Base-by-base conservation (phyloP, 2,329 filamentous ascomycete genomes). In the Epicoccum sorghinum region DNA sequence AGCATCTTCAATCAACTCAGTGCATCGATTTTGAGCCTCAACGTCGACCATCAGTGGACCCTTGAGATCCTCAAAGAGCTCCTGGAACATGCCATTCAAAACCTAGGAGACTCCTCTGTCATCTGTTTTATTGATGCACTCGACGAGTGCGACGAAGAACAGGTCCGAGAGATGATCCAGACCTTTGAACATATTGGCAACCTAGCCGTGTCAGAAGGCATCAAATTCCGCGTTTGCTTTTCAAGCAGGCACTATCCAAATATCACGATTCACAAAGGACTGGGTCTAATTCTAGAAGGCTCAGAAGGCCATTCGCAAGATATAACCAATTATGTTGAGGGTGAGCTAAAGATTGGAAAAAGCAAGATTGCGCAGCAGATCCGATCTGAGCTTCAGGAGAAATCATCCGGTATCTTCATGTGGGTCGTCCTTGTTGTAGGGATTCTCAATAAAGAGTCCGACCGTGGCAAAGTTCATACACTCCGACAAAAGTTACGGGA, bases 91-190 rank as follows among this genome's bases (percentile, higher is more conserved):
- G 32, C 32, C 1, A n/a, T 33, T 2, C n/a, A 22, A 13, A 30
- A 12, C 3, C 39, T 42, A 6, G 27, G n/a, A 10, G 9, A 30
- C 7, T 9, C 7, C 4, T 24, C 13, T 4, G 39, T 42, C 7
- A 4, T 42, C 13, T 42, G 39, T 18, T 42, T 13, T 14, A 5
- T 73, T 0, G 79, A 82, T 49, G 80, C 80, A 0, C 66, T 82
- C 2, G 80, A 83, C 36, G 80, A 82, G 58, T 81, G 79, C 55
- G 67, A 78, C 6, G 75, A 79, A 44, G 47, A 61, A 1, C 67
- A 82, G 45, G 65, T 77, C 4, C 68, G 69, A 22, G 67, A 74
- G 0, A 80, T 83, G 76, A 61, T 82, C 3, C 36, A 58, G 0
- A 77, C 77, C 45, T 77, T 82, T 14, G 72, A 80, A 45, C 59